Evolutionary conservation across 306 rosid species (phyloP).

Genomic region (Rubus idaeus): DNA sequence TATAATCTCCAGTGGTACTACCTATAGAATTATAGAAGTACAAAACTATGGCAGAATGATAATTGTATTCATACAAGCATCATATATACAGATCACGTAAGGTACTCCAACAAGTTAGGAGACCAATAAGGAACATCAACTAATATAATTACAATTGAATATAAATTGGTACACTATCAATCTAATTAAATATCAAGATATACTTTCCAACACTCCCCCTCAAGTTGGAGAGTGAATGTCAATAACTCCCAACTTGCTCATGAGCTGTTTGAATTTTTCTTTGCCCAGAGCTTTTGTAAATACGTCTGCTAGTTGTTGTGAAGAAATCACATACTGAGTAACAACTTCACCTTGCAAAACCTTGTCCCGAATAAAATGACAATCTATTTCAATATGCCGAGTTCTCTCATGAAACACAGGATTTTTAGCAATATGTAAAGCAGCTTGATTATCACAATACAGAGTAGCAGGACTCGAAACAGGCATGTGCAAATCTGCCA

Average conservation of each 20-base stretch:
- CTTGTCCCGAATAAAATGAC: not conserved
- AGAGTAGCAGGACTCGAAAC: not conserved
- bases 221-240: constrained; percentile 1
- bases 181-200: too few species aligned
- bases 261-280: not conserved
- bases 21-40: too few species aligned
- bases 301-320: not conserved
- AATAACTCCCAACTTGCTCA: not conserved
- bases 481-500: not conserved
- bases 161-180: too few species aligned
- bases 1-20: too few species aligned
- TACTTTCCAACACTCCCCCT: not conserved
- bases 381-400: not conserved
- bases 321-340: not conserved
- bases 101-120: not conserved
- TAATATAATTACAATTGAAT: too few species aligned
- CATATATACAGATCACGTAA: too few species aligned
- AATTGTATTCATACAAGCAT: too few species aligned
- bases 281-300: not conserved
- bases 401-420: not conserved
- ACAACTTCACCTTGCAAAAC: not conserved
- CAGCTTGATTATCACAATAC: constrained; percentile 5
- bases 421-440: not conserved
- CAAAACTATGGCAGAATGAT: too few species aligned
- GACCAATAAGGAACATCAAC: not conserved